phyloP scores from a whole-genome alignment of 805 yeast species.

The Wickerhamomyces canadensis region DNA sequence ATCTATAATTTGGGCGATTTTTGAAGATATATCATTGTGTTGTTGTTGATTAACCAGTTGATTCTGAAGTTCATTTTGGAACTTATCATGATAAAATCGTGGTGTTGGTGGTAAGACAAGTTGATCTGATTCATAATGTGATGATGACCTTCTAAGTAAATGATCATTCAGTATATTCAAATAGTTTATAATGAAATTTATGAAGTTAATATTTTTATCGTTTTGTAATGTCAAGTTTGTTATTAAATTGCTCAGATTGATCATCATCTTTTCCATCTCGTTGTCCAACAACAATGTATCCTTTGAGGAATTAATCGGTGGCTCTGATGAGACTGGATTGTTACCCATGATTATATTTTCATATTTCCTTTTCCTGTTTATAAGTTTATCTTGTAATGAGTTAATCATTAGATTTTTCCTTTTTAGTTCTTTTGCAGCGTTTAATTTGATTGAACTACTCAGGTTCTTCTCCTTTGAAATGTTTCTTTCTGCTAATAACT shows the following conservation, averaged over 20 bases:
- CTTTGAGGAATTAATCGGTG: no score
- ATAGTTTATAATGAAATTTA: slow-evolving; percentile 7
- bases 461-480: slow-evolving; percentile 3
- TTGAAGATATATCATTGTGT: slow-evolving; percentile 3
- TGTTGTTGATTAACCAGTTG: background rate
- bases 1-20: slow-evolving; percentile 6
- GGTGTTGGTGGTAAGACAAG: slow-evolving; percentile 15
- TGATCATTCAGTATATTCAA: slow-evolving; percentile 4
- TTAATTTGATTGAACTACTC: slow-evolving; percentile 10
- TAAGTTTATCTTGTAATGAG: slow-evolving; percentile 15
- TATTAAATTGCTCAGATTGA: slow-evolving; percentile 13
- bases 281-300: slow-evolving; percentile 11
- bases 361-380: slow-evolving; percentile 7
- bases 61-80: background rate
- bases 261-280: slow-evolving; percentile 18
- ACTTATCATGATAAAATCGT: slow-evolving; percentile 9
- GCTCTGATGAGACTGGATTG: no score
- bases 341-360: slow-evolving; percentile 4
- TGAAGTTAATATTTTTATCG: slow-evolving; percentile 4
- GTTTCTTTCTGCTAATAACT: background rate
- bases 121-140: background rate
- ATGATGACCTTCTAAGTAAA: background rate
- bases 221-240: slow-evolving; percentile 11
- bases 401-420: slow-evolving; percentile 11
- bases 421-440: slow-evolving; percentile 19